Percentiles rank a stretch among this genome's conserved stretches.
phyloP scores from a whole-genome alignment of 352 stramenopile genomes.

The Thraustochytrium sp. region DNA sequence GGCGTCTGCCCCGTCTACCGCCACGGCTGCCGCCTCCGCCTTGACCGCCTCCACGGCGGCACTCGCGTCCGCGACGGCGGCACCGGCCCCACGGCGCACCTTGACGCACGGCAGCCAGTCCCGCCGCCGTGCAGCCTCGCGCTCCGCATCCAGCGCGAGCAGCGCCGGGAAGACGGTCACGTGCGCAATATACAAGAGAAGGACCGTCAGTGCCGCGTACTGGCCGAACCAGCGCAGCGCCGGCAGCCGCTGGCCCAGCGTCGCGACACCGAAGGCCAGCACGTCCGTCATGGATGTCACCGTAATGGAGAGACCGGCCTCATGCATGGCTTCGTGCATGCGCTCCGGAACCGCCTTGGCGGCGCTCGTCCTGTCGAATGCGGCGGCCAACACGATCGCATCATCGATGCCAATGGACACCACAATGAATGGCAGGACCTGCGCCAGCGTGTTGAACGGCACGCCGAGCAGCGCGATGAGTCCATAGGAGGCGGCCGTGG shows the following conservation, averaged over 20 bases:
- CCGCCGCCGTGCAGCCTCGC: too few relatives aligned
- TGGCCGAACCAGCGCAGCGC: slow-evolving; percentile 49
- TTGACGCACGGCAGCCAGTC: too few relatives aligned
- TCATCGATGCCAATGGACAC: slow-evolving; percentile 49
- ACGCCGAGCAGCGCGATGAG: slow-evolving; percentile 15
- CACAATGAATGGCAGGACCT: slow-evolving; percentile 51
- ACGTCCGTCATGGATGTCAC: slow-evolving; percentile 49
- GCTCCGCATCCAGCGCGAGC: not conserved
- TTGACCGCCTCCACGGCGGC: too few relatives aligned
- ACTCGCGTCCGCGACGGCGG: too few relatives aligned
- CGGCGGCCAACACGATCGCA: slow-evolving; percentile 24
- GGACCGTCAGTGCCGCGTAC: slow-evolving; percentile 44
- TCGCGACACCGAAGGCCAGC: slow-evolving; percentile 44
- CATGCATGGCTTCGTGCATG: not conserved
- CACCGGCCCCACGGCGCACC: too few relatives aligned
- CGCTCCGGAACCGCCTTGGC: not conserved
- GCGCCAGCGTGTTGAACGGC: slow-evolving; percentile 48
- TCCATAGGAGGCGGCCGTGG: slow-evolving; percentile 2
- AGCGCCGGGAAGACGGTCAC: slow-evolving; percentile 35
- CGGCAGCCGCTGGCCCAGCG: slow-evolving; percentile 28
- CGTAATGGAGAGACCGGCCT: slow-evolving; percentile 47
- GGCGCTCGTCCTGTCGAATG: not conserved
- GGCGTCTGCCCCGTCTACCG: too few relatives aligned
- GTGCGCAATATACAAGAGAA: slow-evolving; percentile 44
- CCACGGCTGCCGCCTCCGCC: too few relatives aligned